These are phyloP conservation scores for Ogataea nonfermentans DNA, from an alignment of 805 yeast genomes.

Conservation along the genomic window DNA sequence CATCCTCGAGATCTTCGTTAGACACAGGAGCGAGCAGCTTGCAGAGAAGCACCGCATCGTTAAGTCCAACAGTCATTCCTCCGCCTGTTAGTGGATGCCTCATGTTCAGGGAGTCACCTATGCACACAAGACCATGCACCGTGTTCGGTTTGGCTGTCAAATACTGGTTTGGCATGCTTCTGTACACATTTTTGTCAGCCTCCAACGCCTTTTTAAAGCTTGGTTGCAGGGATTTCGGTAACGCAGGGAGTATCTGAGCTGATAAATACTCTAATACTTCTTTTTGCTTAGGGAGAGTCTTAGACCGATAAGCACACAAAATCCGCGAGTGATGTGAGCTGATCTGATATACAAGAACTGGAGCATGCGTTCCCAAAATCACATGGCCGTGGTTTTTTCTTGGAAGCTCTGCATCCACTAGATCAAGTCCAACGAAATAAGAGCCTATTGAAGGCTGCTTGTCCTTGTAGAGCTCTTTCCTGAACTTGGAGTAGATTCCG, in stretches of 20 bases:
- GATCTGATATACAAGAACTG: conserved; percentile 85
- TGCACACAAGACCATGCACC: conserved; percentile 70
- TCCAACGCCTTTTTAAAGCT: conserved; percentile 65
- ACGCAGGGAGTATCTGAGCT: conserved; percentile 56
- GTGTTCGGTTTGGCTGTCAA: conserved; percentile 73
- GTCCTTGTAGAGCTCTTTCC: conserved; percentile 64
- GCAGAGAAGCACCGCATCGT: conserved; percentile 73
- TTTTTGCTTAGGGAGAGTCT: conserved; percentile 65
- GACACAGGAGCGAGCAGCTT: conserved; percentile 55
- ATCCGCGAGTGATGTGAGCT: conserved; percentile 81
- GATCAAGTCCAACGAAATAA: conserved; percentile 81
- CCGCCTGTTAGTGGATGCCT: conserved; percentile 98
- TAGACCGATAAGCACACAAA: conserved; percentile 78
- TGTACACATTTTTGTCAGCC: conserved; percentile 48
- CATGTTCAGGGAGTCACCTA: conserved; percentile 96
- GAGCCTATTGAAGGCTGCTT: conserved; percentile 71
- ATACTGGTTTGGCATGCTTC: conserved; percentile 92
- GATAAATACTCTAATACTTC: conserved; percentile 58
- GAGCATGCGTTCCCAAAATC: conserved; percentile 80
- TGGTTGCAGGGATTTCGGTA: conserved; percentile 66
- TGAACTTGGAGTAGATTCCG: conserved; percentile 91
- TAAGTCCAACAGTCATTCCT: conserved; percentile 97
- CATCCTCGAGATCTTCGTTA: conserved; percentile 56
- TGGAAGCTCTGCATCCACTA: conserved; percentile 75
- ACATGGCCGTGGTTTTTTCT: conserved; percentile 83